Conservation (phyloP, 2,329 filamentous ascomycete species). For the Penicillium verrucosum region DNA sequence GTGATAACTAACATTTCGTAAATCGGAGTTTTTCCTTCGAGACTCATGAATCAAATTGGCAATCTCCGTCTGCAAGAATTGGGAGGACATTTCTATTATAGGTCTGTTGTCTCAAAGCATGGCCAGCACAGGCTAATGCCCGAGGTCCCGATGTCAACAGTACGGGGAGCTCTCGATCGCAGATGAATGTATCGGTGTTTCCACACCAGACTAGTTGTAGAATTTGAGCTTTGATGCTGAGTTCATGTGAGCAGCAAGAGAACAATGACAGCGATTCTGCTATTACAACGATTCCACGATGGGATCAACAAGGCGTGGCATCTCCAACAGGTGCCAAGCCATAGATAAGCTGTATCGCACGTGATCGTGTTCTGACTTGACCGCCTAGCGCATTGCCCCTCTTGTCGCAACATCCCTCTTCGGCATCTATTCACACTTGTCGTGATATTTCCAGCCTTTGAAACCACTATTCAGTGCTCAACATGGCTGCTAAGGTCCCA, state of each 20-base stretch:
- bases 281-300: constrained; percentile 11
- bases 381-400: constrained; percentile 21
- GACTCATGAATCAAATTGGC: constrained; percentile 91
- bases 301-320: constrained; percentile 24
- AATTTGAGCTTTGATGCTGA: neutral
- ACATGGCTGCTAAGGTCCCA: constrained; percentile 73
- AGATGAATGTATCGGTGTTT: neutral
- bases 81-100: constrained; percentile 71
- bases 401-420: constrained; percentile 9
- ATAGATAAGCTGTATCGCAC: constrained; percentile 26
- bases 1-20: constrained; percentile 60
- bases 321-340: constrained; percentile 22
- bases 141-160: constrained; percentile 15
- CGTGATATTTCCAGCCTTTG: neutral
- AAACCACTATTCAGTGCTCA: constrained; percentile 5
- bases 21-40: constrained; percentile 87
- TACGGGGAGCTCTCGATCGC: constrained; percentile 4
- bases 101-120: constrained; percentile 29
- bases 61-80: constrained; percentile 84
- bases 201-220: neutral
- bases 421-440: neutral
- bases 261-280: neutral
- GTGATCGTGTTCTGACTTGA: constrained; percentile 13
- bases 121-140: constrained; percentile 20
- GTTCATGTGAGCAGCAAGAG: neutral